Evolutionary conservation across 257 asterid species (phyloP), one percentile per base, ranked within the genome.

Genomic region (Solanum chiquidenum): DNA sequence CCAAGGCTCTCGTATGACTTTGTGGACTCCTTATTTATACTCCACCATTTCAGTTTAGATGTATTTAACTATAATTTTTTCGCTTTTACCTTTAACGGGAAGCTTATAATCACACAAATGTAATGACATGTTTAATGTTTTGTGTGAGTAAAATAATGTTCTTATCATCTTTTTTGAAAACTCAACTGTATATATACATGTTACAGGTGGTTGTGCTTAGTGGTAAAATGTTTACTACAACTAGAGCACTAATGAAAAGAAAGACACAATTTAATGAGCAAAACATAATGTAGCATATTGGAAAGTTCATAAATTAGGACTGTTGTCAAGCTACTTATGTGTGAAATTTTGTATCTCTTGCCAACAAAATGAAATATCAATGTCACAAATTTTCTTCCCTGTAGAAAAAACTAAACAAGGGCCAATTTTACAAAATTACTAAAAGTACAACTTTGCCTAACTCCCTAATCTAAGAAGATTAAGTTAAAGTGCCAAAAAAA

Each of bases 361-460:
- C 29, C 85, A 46, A 29, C 42, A 49, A 23, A 46, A 49, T 49
- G 42, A 80, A 44, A 49, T 46, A 46, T 80, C 20, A 49, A 9
- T 80, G 71, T 49, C 40, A 29, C 29, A 80, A 18, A 29, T 5
- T 49, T 80, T 29, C 69, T 46, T 5, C 44, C 85, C 11, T 20
- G 40, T 14, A 27, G 42, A 18, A 80, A 79, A 82, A 82, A 82
- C 29, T 49, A 29, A 16, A 46, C 85, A 20, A 29, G 44, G 29
- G 85, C 20, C 68, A 82, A 49, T 82, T 16, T 29, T 82, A 82
- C 85, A 82, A 82, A 4, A 38, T 75, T 18, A 85, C 46, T 23
- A 87, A 74, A 86, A 88, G 18, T 89, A 60, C 21, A 52, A 64
- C 89, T 64, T 49, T 76, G 21, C 34, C 91, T 82, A 80, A 46